Conservation (phyloP, 345 rosid genomes). For the Citropsis articulata region DNA sequence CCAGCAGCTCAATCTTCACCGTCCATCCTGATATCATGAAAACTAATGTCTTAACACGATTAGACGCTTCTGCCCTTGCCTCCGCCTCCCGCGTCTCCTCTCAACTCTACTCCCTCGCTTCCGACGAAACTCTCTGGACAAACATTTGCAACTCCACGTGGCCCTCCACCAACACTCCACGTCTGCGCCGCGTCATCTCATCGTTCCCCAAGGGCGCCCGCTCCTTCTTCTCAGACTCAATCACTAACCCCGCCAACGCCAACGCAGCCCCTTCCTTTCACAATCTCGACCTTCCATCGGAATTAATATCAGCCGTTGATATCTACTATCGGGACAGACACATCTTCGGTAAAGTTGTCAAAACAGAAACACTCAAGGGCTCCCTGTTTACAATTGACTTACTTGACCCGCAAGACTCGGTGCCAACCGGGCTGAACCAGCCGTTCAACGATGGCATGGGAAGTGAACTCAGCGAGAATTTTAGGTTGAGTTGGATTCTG, state of each 20-base stretch:
- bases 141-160: conserved; percentile 47
- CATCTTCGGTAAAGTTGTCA: conserved; percentile 45
- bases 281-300: conserved; percentile 15
- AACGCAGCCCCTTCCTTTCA: background rate
- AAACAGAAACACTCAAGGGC: conserved; percentile 55
- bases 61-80: no score
- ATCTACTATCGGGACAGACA: conserved; percentile 37
- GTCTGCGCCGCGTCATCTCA: no score
- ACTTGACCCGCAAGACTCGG: conserved; percentile 57
- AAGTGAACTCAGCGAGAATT: conserved; percentile 30
- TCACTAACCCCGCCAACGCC: conserved; percentile 26
- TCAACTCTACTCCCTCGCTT: conserved; percentile 46
- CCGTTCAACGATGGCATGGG: conserved; percentile 36
- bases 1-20: no score
- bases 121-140: conserved; percentile 15
- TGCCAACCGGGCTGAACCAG: conserved; percentile 41
- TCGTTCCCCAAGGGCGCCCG: no score
- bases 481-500: conserved; percentile 72
- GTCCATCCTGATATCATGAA: no score
- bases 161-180: conserved; percentile 52
- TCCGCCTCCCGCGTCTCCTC: conserved; percentile 34
- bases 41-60: no score
- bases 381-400: conserved; percentile 72
- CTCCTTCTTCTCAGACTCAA: conserved; percentile 63
- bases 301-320: conserved; percentile 76